A percentile compares a stretch with the other conserved stretches of the same genome.
These are phyloP conservation scores for Isochrysis galbana DNA, from an alignment of 78 protist genomes.

Conservation along the genomic window DNA sequence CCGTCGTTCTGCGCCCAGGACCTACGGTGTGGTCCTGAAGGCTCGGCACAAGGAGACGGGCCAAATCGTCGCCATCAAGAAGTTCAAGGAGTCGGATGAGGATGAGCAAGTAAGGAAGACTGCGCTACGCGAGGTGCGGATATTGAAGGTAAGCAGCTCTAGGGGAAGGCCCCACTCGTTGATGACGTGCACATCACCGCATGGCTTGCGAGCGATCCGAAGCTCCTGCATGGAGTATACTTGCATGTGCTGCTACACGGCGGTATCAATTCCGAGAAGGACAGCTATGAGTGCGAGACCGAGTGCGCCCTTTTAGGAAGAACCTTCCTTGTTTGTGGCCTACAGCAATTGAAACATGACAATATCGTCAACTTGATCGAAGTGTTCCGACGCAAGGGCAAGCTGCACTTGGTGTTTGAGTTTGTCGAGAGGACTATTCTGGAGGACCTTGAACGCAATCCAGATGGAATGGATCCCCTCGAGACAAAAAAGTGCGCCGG, in stretches of 20 bases:
- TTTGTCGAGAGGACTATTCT: constrained; percentile 56
- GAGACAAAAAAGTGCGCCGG: background rate
- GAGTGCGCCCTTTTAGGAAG: no score
- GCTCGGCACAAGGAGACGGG: constrained; percentile 60
- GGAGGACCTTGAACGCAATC: constrained; percentile 60
- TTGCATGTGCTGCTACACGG: no score
- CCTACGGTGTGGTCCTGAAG: constrained; percentile 73
- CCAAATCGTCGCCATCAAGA: constrained; percentile 70
- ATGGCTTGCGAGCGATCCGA: no score
- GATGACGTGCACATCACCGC: no score
- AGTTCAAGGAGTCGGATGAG: constrained; percentile 72
- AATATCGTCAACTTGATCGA: constrained; percentile 69
- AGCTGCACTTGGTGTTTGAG: constrained; percentile 67
- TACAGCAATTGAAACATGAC: constrained; percentile 55
- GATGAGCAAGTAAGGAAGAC: constrained; percentile 61
- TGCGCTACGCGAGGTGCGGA: constrained; percentile 63
- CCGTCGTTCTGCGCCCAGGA: background rate
- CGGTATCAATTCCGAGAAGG: no score
- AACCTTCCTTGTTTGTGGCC: background rate
- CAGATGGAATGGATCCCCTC: constrained; percentile 40
- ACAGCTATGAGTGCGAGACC: no score
- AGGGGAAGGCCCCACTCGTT: no score
- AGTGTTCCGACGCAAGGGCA: constrained; percentile 58
- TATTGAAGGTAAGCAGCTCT: constrained; percentile 64
- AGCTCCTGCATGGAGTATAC: no score